Evolutionary conservation across 2,329 filamentous ascomycete species (phyloP).

Genomic region (Fusarium sp.): DNA sequence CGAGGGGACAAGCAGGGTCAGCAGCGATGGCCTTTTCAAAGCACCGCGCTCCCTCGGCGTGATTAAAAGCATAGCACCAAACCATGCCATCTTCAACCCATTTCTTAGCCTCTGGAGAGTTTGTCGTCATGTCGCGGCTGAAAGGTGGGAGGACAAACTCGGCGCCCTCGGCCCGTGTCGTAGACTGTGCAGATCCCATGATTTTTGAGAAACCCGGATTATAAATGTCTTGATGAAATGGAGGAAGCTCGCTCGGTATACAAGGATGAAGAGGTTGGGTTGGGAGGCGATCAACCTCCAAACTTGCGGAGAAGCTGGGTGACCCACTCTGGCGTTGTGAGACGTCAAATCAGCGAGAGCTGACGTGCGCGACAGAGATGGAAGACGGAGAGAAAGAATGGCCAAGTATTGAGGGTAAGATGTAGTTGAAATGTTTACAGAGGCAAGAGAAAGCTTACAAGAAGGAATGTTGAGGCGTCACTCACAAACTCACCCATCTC

Average conservation of each 20-base stretch:
- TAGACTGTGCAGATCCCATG: constrained; percentile 25
- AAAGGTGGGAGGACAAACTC: constrained; percentile 40
- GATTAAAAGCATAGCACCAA: constrained; percentile 79
- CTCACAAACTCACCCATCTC: constrained; percentile 1
- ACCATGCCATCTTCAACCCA: constrained; percentile 76
- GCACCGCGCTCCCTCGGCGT: constrained; percentile 71
- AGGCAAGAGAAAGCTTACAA: not conserved
- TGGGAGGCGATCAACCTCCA: constrained; percentile 25
- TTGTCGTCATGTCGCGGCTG: constrained; percentile 62
- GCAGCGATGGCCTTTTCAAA: constrained; percentile 65
- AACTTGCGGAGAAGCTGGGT: constrained; percentile 31
- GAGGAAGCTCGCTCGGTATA: not conserved
- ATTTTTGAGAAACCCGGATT: not conserved
- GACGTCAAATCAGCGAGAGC: constrained; percentile 34
- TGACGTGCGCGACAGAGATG: constrained; percentile 28
- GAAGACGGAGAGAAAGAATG: constrained; percentile 10
- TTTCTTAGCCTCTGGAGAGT: constrained; percentile 59
- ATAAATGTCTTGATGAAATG: not conserved
- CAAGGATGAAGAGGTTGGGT: constrained; percentile 1
- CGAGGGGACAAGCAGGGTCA: constrained; percentile 67
- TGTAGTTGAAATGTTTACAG: not conserved
- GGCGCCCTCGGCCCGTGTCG: constrained; percentile 6
- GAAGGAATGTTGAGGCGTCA: not conserved
- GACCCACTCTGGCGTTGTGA: constrained; percentile 30
- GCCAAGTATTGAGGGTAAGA: not conserved